phyloP scores from a whole-genome alignment of 169 alveolate species.

The Pseudocohnilembus persalinus region DNA sequence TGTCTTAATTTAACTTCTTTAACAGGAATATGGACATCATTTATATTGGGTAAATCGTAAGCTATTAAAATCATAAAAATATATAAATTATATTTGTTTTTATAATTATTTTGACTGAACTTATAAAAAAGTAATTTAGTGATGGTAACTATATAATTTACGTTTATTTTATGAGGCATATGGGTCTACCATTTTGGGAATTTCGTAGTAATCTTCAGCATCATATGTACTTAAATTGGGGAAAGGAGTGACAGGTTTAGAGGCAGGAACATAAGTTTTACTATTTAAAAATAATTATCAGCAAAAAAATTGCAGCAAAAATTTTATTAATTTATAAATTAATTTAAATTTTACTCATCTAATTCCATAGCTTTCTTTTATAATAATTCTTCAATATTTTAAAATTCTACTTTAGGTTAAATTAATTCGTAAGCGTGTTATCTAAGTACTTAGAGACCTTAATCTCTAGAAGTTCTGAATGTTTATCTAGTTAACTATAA shows the following conservation, averaged over 20 bases:
- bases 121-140: background rate
- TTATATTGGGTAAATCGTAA: constrained; percentile 2
- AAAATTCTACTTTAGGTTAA: background rate
- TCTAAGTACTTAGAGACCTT: background rate
- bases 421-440: background rate
- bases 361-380: background rate
- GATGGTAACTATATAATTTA: background rate
- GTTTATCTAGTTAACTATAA: background rate
- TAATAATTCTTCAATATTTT: background rate
- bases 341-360: background rate
- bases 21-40: background rate
- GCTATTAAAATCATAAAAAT: background rate
- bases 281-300: background rate
- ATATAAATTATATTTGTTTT: background rate
- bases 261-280: constrained; percentile 13
- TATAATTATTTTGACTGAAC: no score
- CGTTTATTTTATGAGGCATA: background rate
- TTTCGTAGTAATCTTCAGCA: constrained; percentile 28
- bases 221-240: constrained; percentile 26
- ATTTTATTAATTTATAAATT: no score
- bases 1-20: background rate
- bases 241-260: constrained; percentile 29
- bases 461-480: background rate
- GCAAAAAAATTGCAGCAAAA: no score
- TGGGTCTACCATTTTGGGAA: background rate